Conservation (phyloP, 257 asterid genomes). For the Ligustrum vulgare region DNA sequence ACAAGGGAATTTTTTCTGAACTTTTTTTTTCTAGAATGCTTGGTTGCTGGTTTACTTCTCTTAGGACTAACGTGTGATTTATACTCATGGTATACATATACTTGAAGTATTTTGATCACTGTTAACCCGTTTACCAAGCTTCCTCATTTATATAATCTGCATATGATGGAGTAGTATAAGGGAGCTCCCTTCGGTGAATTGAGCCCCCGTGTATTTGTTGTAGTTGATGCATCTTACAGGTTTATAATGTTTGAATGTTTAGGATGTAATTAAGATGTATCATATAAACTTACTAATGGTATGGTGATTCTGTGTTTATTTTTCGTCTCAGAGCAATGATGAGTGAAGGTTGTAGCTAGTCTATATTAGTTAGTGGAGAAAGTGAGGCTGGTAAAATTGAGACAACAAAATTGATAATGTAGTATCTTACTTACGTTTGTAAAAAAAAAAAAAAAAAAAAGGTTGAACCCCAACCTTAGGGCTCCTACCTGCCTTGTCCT, state of each 20-base stretch:
- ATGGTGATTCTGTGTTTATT: constrained; percentile 23
- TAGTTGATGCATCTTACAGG: constrained; percentile 99
- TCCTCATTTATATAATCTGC: constrained; percentile 86
- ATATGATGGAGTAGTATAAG: constrained; percentile 97
- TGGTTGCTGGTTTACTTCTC: constrained; percentile 10
- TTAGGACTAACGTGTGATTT: constrained; percentile 33
- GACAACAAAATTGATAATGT: constrained; percentile 97
- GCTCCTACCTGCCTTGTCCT: no score
- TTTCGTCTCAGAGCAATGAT: constrained; percentile 77
- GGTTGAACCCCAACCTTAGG: no score
- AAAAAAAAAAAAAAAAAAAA: no score
- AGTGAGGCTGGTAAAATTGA: constrained; percentile 99
- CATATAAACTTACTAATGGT: constrained; percentile 21
- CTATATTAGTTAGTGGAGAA: constrained; percentile 98
- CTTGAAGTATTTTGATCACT: constrained; percentile 94
- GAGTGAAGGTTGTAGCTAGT: constrained; percentile 83
- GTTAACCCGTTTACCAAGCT: constrained; percentile 96
- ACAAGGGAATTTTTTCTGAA: background rate
- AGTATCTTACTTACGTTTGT: constrained; percentile 96
- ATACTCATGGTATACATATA: constrained; percentile 65
- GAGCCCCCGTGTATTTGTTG: constrained; percentile 99
- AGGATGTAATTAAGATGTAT: constrained; percentile 19
- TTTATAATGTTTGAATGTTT: constrained; percentile 35
- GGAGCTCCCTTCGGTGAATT: constrained; percentile 99
- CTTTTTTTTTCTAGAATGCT: background rate